Conservation (phyloP, 2,329 filamentous ascomycete genomes). For the Pezicula rhizophila region DNA sequence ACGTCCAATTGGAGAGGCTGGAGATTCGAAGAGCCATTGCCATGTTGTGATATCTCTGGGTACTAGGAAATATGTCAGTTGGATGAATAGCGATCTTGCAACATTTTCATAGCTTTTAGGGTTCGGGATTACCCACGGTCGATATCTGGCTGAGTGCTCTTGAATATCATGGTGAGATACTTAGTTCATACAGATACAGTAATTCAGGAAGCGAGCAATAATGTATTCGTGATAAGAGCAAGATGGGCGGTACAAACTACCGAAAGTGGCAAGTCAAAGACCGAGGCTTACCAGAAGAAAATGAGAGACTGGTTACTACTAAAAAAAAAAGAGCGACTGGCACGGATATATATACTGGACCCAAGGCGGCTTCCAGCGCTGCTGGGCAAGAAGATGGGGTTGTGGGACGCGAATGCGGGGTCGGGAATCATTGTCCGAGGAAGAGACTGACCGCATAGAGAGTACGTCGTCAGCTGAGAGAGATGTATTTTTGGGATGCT, state of each 20-base stretch:
- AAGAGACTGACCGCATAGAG: not conserved
- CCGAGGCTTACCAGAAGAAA: not conserved
- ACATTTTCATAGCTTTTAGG: not conserved
- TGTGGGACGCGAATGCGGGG: not conserved
- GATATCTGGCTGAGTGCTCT: slow-evolving; percentile 20
- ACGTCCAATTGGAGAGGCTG: slow-evolving; percentile 37
- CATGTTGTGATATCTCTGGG: slow-evolving; percentile 50
- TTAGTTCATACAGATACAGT: not conserved
- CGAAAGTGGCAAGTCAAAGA: too few relatives aligned
- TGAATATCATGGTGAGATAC: slow-evolving; percentile 17
- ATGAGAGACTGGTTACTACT: not conserved
- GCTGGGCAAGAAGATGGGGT: not conserved
- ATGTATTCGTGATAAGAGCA: too few relatives aligned
- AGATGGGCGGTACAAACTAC: too few relatives aligned
- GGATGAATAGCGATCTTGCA: not conserved
- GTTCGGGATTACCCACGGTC: slow-evolving; percentile 8
- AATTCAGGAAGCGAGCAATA: not conserved
- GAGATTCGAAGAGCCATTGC: slow-evolving; percentile 55
- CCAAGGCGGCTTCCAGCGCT: too few relatives aligned
- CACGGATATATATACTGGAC: too few relatives aligned
- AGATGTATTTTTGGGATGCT: not conserved
- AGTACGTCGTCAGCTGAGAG: not conserved
- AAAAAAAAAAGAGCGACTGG: not conserved
- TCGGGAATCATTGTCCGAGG: not conserved
- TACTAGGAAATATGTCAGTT: slow-evolving; percentile 30